Evolutionary conservation across 352 stramenopile species (phyloP).

Genomic region (Phytophthora citrophthora): DNA sequence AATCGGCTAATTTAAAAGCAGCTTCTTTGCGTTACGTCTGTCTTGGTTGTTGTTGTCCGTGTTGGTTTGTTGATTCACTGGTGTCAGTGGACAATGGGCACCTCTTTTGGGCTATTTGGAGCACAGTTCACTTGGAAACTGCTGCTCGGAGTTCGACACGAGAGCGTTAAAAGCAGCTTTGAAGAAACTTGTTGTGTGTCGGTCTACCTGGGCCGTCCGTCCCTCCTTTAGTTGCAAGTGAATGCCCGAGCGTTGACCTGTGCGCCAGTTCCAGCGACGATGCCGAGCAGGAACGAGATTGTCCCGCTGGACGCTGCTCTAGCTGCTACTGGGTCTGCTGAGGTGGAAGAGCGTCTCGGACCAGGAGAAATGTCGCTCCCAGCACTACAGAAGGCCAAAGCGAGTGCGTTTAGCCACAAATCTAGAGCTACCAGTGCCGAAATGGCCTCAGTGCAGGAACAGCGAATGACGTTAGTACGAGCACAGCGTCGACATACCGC

Average conservation of each 20-base stretch:
- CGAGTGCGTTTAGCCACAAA: slow-evolving; percentile 19
- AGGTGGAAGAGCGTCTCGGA: slow-evolving; percentile 10
- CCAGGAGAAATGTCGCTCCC: slow-evolving; percentile 22
- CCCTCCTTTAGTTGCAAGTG: slow-evolving; percentile 15
- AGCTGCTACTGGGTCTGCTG: background rate
- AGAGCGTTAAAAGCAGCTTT: background rate
- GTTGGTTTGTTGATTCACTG: background rate
- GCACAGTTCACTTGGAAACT: slow-evolving; percentile 13
- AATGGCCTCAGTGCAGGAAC: slow-evolving; percentile 55
- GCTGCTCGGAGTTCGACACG: slow-evolving; percentile 15
- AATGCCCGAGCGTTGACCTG: slow-evolving; percentile 24
- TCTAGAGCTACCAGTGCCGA: slow-evolving; percentile 43
- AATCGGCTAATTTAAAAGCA: slow-evolving; percentile 32
- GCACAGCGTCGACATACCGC: slow-evolving; percentile 53
- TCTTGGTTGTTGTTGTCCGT: background rate
- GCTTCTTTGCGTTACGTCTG: slow-evolving; percentile 30
- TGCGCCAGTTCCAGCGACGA: slow-evolving; percentile 13
- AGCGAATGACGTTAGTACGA: slow-evolving; percentile 51
- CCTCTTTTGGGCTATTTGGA: too few species aligned
- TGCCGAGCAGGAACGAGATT: slow-evolving; percentile 74
- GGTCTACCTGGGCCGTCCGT: background rate
- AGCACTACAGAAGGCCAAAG: slow-evolving; percentile 12
- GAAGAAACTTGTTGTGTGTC: background rate
- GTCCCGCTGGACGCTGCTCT: slow-evolving; percentile 44
- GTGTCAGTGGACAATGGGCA: background rate